phyloP scores from a whole-genome alignment of 345 rosid species.

The Anastatica hierochuntica region DNA sequence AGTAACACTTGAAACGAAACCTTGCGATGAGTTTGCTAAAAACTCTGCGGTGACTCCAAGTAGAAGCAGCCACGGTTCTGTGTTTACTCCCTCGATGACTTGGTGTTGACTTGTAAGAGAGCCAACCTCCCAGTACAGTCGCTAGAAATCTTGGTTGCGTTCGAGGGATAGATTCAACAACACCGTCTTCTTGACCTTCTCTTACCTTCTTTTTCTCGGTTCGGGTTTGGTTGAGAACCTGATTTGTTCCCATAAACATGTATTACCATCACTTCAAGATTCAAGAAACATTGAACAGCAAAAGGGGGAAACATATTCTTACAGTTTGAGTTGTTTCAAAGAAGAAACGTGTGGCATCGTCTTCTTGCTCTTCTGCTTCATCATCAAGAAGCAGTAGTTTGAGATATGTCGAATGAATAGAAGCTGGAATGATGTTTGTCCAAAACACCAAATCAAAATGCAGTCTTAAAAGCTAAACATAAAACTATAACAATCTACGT shows the following conservation, averaged over 20 bases:
- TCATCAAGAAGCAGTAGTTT: conserved; percentile 22
- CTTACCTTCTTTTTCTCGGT: conserved; percentile 5
- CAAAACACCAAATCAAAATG: too few relatives aligned
- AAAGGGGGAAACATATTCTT: conserved; percentile 24
- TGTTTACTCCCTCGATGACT: too few relatives aligned
- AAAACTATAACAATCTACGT: too few relatives aligned
- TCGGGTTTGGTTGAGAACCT: conserved; percentile 16
- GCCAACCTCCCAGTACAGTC: conserved; percentile 30
- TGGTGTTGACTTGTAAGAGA: conserved; percentile 31
- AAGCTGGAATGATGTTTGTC: conserved; percentile 44
- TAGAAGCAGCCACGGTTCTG: conserved; percentile 7
- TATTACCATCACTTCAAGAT: background rate
- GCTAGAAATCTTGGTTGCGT: conserved; percentile 24
- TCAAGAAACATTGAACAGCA: background rate
- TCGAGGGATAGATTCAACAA: conserved; percentile 10
- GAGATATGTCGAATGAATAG: conserved; percentile 60
- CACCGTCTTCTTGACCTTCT: conserved; percentile 13
- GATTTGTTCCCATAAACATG: conserved; percentile 1
- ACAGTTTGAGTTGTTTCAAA: conserved; percentile 33
- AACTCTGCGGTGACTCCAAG: conserved; percentile 22
- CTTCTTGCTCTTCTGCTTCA: conserved; percentile 30
- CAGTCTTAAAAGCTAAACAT: background rate
- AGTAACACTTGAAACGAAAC: conserved; percentile 25
- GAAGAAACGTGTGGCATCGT: conserved; percentile 15
- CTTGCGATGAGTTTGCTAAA: conserved; percentile 36